These are phyloP conservation scores for Cicer cuneatum DNA, from an alignment of 306 rosid genomes.

Conservation along the genomic window DNA sequence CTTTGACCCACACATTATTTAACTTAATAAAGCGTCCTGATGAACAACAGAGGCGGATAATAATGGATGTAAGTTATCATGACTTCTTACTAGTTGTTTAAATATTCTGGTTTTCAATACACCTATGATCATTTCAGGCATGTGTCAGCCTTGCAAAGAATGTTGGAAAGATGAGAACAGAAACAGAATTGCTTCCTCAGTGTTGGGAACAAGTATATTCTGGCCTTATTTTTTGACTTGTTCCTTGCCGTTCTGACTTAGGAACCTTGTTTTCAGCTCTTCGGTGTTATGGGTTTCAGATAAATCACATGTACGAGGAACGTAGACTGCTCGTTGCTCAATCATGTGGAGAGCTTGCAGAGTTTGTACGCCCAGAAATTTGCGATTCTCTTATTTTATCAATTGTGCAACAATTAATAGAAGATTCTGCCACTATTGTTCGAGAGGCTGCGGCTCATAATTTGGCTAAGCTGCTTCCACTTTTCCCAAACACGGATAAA, in stretches of 20 bases:
- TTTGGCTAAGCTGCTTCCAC: conserved; percentile 95
- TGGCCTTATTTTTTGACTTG: conserved; percentile 13
- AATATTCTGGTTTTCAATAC: conserved; percentile 22
- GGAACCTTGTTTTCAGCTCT: conserved; percentile 29
- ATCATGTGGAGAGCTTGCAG: conserved; percentile 94
- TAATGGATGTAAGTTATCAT: conserved; percentile 83
- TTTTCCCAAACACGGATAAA: conserved; percentile 87
- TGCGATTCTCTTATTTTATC: conserved; percentile 94
- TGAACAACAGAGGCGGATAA: conserved; percentile 85
- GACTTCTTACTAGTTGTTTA: conserved; percentile 25
- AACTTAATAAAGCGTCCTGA: conserved; percentile 97
- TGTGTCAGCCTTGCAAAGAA: conserved; percentile 90
- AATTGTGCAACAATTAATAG: conserved; percentile 87
- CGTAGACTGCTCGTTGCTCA: conserved; percentile 97
- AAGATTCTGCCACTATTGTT: conserved; percentile 88
- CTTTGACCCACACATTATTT: conserved; percentile 93
- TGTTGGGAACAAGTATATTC: conserved; percentile 97
- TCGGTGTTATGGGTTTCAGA: conserved; percentile 54
- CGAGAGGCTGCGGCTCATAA: conserved; percentile 95
- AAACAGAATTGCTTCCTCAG: conserved; percentile 96
- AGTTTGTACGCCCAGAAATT: conserved; percentile 88
- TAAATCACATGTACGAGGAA: conserved; percentile 94
- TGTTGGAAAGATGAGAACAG: conserved; percentile 98
- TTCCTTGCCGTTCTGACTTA: conserved; percentile 35
- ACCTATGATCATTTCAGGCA: conserved; percentile 64